Evolutionary conservation across 176 grass and related monocot species (phyloP).

Genomic region (Avena eriantha): DNA sequence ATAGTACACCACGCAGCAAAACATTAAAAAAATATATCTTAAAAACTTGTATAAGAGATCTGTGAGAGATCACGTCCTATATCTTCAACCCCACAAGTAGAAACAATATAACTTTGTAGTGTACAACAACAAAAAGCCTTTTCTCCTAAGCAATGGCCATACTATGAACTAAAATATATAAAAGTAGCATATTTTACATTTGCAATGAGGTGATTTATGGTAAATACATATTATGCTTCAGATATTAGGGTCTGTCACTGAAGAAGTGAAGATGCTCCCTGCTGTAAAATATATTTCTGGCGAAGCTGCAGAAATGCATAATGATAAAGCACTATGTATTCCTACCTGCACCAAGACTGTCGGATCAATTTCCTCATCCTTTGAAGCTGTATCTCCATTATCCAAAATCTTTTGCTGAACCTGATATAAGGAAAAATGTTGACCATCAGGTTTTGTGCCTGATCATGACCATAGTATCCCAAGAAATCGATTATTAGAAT

Average conservation of each 20-base stretch:
- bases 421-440: conserved; percentile 51
- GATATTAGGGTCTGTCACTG: conserved; percentile 12
- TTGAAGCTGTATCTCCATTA: conserved; percentile 55
- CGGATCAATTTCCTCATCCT: conserved; percentile 72
- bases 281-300: conserved; percentile 13
- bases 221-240: not conserved
- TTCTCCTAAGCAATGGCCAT: not conserved
- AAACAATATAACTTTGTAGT: not conserved
- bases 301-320: not conserved
- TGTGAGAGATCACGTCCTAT: not conserved
- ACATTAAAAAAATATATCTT: conserved; percentile 5
- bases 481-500: not conserved
- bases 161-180: not conserved
- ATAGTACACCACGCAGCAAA: not conserved
- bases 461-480: conserved; percentile 5
- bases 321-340: conserved; percentile 20
- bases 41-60: conserved; percentile 4
- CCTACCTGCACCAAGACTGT: conserved; percentile 87
- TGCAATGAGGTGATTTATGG: not conserved
- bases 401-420: conserved; percentile 66
- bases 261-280: not conserved
- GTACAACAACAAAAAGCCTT: too few relatives aligned
- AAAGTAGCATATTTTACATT: not conserved
- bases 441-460: conserved; percentile 3
- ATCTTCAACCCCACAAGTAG: not conserved